Base-by-base conservation (phyloP, 148 eudicot species). In the Silene uniflora region DNA sequence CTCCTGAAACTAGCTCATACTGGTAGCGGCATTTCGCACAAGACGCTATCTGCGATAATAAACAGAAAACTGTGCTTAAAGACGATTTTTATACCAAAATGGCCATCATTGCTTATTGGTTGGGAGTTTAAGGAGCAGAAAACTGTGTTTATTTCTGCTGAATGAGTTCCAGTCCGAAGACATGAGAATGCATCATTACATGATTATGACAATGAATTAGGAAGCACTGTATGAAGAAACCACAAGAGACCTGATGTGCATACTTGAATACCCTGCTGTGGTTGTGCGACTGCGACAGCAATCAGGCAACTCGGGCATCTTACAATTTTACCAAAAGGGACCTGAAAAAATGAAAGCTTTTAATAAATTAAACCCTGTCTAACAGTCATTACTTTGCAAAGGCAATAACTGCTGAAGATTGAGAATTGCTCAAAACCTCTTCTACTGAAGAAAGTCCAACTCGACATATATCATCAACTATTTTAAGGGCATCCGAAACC, bases 221-320 rank as follows among this genome's bases (percentile, higher is more conserved):
- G 73, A 25, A 60, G 79, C 24, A 52, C 47, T 47, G 67, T 19
- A 77, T 52, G 3, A 71, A 66, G 67, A 56, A 65, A 67, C 52
- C 65, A 66, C 35, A 71, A 66, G 76, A 75, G 77, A 75, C 79
- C 79, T 76, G 46, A 83, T 73, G 69, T 82, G 86, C 92, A 76
- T 90, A 84, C 99, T 89, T 95, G 99, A 81, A 91, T 86, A 87
- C 99, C 97, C 89, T 92, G 88, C 80, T 92, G 97, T 12, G 99
- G 99, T 73, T 95, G 99, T 73, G 99, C 92, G 81, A 95, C 99
- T 65, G 92, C 85, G 69, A 90, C 88, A 62, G 99, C 92, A 72
- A 95, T 80, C 90, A 72, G 67, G 80, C 99, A 95, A 71, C 85
- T 86, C 27, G 97, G 99, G 82, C 97, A 95, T 76, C 85, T 88